Percentiles rank a stretch among this genome's conserved stretches.
Conservation (phyloP, 2,329 filamentous ascomycete genomes). For the Teratosphaeria destructans region DNA sequence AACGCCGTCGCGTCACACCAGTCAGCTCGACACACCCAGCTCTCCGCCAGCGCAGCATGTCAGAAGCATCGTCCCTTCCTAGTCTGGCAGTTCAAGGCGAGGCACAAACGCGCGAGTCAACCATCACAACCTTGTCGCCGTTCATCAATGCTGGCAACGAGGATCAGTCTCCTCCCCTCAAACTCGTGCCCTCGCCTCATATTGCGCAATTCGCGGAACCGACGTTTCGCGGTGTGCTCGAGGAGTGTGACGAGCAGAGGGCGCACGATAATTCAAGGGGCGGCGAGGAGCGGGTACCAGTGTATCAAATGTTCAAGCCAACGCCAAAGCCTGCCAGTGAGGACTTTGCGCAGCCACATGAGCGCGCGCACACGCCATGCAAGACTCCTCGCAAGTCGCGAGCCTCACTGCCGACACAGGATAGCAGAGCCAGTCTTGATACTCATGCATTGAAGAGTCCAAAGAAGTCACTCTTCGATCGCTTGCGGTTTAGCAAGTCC, state of each 20-base stretch:
- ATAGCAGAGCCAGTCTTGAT: slow-evolving; percentile 1
- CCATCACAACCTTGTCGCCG: slow-evolving; percentile 18
- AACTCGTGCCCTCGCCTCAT: slow-evolving; percentile 16
- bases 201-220: slow-evolving; percentile 15
- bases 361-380: slow-evolving; percentile 1
- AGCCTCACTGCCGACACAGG: slow-evolving; percentile 5
- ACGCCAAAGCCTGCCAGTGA: slow-evolving; percentile 14
- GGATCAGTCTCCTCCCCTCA: slow-evolving; percentile 11
- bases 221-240: slow-evolving; percentile 31
- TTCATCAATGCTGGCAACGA: slow-evolving; percentile 13
- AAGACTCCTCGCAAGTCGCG: slow-evolving; percentile 2
- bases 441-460: slow-evolving; percentile 25
- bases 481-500: slow-evolving; percentile 9
- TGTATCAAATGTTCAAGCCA: slow-evolving; percentile 12
- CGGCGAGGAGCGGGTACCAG: slow-evolving; percentile 22
- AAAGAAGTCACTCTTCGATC: slow-evolving; percentile 31
- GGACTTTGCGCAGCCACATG: slow-evolving; percentile 10
- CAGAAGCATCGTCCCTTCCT: not conserved
- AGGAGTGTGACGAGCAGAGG: slow-evolving; percentile 27
- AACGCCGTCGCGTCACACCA: slow-evolving; percentile 11
- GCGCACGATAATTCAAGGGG: slow-evolving; percentile 20
- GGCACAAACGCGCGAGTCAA: slow-evolving; percentile 8
- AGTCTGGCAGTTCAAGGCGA: not conserved
- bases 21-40: slow-evolving; percentile 18
- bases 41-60: slow-evolving; percentile 1